Conservation (phyloP, 495 filamentous ascomycete genomes). For the Aspergillus asperescens region DNA sequence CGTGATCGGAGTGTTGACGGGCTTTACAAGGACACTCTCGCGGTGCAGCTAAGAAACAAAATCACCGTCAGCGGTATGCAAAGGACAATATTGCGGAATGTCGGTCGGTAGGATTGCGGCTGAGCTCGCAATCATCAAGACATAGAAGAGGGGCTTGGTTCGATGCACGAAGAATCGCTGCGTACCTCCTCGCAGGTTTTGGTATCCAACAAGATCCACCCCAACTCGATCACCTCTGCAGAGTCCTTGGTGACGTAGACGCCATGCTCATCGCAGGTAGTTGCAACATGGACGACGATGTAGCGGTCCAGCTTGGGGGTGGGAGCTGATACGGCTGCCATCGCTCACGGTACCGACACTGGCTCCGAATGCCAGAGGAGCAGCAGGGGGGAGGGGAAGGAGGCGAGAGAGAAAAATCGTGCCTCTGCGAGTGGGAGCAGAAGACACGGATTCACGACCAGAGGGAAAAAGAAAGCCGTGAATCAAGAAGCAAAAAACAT, state of each 20-base stretch:
- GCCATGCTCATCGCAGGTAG: conserved; percentile 97
- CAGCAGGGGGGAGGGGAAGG: conserved; percentile 18
- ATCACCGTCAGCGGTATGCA: conserved; percentile 13
- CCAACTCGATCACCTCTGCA: conserved; percentile 97
- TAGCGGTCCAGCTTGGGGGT: conserved; percentile 81
- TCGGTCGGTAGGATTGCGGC: conserved; percentile 7
- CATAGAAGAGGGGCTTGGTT: conserved; percentile 17
- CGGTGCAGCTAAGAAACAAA: conserved; percentile 65
- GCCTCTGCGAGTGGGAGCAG: conserved; percentile 33
- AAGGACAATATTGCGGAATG: conserved; percentile 9
- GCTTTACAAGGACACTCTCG: conserved; percentile 94
- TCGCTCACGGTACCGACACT: conserved; percentile 26
- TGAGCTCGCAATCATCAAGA: conserved; percentile 6
- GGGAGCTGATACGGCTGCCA: conserved; percentile 47
- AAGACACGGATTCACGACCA: conserved; percentile 34
- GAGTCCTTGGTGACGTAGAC: conserved; percentile 99
- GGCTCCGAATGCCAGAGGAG: conserved; percentile 23
- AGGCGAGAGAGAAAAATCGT: conserved; percentile 19
- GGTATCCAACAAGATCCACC: conserved; percentile 92
- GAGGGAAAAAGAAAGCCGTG: conserved; percentile 11
- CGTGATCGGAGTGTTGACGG: conserved; percentile 96
- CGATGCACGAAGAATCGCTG: conserved; percentile 11
- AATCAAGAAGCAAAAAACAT: conserved; percentile 28
- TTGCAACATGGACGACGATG: conserved; percentile 95
- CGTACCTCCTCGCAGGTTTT: conserved; percentile 87